A percentile compares a stretch with the other conserved stretches of the same genome.
phyloP scores from a whole-genome alignment of 2,329 filamentous ascomycete genomes.

The Incumbomyces delicatus region DNA sequence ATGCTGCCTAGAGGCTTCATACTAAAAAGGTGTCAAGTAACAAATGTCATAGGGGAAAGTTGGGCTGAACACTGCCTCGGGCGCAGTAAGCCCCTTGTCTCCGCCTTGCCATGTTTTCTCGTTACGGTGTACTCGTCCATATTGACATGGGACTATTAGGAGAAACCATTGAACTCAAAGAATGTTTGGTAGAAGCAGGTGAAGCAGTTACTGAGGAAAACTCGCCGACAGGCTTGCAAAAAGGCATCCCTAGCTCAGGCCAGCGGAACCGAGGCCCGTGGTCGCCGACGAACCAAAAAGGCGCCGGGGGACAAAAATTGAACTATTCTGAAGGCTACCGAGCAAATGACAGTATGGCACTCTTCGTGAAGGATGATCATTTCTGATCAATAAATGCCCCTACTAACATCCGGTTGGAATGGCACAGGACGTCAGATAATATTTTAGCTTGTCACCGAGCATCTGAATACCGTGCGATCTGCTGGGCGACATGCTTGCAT shows the following conservation, averaged over 20 bases:
- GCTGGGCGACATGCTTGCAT: slow-evolving; percentile 4
- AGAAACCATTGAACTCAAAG: neutral
- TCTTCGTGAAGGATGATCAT: no score
- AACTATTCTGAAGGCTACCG: slow-evolving; percentile 3
- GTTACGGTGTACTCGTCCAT: no score
- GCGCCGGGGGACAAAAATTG: neutral
- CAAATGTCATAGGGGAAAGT: no score
- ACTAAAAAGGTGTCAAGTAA: no score
- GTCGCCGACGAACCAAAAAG: neutral
- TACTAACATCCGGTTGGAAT: neutral
- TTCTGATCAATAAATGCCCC: slow-evolving; percentile 3
- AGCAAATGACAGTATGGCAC: slow-evolving; percentile 4
- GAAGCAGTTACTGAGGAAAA: neutral
- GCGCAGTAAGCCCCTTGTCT: no score
- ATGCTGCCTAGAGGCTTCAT: no score
- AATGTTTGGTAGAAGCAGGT: neutral
- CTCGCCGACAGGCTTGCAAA: neutral
- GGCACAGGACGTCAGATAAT: slow-evolving; percentile 5
- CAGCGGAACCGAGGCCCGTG: no score
- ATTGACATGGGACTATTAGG: no score
- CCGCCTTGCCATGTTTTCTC: no score
- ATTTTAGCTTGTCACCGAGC: neutral
- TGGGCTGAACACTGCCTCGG: no score
- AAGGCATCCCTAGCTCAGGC: no score
- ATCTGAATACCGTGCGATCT: neutral